A percentile compares a stretch with the other conserved stretches of the same genome.
Conservation (phyloP, 1,284 basidiomycete species). For the Heterobasidion annosum region DNA sequence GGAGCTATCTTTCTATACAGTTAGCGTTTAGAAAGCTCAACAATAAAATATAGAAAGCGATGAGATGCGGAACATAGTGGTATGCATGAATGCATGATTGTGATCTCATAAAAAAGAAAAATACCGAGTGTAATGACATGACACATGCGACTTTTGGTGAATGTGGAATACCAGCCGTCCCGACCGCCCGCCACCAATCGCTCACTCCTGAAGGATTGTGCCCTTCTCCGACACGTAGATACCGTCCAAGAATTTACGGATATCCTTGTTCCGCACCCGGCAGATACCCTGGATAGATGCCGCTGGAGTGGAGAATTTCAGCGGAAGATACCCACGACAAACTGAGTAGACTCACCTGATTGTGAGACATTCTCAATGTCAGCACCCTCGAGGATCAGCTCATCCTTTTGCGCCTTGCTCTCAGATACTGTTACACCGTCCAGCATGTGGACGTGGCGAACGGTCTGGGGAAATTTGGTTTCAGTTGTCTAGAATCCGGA, state of each 20-base stretch:
- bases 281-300: slow-evolving; percentile 93
- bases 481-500: too few relatives aligned
- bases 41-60: not conserved
- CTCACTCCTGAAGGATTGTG: slow-evolving; percentile 38
- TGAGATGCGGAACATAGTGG: not conserved
- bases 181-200: slow-evolving; percentile 11
- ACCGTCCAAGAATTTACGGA: slow-evolving; percentile 89
- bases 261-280: slow-evolving; percentile 97
- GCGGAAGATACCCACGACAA: slow-evolving; percentile 1
- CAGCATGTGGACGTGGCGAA: slow-evolving; percentile 90
- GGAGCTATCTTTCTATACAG: too few relatives aligned
- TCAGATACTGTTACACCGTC: slow-evolving; percentile 83
- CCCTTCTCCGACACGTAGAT: slow-evolving; percentile 90
- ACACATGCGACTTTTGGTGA: slow-evolving; percentile 15
- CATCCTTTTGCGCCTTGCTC: slow-evolving; percentile 95
- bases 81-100: slow-evolving; percentile 5
- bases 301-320: slow-evolving; percentile 36
- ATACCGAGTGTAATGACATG: slow-evolving; percentile 11
- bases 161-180: slow-evolving; percentile 7
- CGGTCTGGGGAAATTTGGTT: slow-evolving; percentile 43
- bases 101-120: slow-evolving; percentile 12
- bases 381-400: slow-evolving; percentile 88
- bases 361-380: slow-evolving; percentile 95
- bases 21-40: not conserved
- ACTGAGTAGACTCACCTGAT: slow-evolving; percentile 48